Conservation (phyloP, 164 flowering plant genomes). For the Chimonanthus praecox region DNA sequence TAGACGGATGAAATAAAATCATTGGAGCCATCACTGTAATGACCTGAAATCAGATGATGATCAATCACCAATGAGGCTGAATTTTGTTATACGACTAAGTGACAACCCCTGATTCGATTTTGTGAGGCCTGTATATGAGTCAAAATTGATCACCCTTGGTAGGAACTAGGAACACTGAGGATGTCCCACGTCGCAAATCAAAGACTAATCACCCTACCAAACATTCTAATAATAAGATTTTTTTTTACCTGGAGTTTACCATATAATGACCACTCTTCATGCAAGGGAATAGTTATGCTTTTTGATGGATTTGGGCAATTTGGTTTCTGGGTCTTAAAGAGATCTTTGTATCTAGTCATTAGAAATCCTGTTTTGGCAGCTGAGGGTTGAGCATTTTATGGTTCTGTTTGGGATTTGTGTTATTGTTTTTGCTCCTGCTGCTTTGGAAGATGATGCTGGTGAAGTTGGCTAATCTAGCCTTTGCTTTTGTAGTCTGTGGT, state of each 20-base stretch:
- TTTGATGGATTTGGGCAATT: neutral
- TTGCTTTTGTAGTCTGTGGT: neutral
- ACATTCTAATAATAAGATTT: too few relatives aligned
- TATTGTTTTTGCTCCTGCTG: neutral
- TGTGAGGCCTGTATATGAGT: too few relatives aligned
- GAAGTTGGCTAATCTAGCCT: slow-evolving; percentile 9
- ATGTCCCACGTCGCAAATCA: neutral
- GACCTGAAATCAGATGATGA: too few relatives aligned
- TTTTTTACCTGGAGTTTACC: too few relatives aligned
- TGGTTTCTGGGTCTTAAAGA: neutral
- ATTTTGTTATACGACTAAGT: too few relatives aligned
- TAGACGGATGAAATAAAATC: too few relatives aligned
- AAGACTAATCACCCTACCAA: too few relatives aligned
- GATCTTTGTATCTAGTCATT: neutral
- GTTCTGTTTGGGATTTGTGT: neutral
- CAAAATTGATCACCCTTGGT: neutral
- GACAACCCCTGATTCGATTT: too few relatives aligned
- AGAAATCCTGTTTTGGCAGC: neutral
- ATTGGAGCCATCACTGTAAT: too few relatives aligned
- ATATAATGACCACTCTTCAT: too few relatives aligned
- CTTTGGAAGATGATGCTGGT: slow-evolving; percentile 5
- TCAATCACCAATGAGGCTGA: too few relatives aligned
- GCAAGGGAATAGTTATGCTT: too few relatives aligned
- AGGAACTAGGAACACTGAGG: neutral
- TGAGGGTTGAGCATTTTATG: neutral